Evolutionary conservation across 179 eudicot genomes (phyloP), one percentile per base, ranked within the genome.

Genomic region (Carnegiea gigantea): DNA sequence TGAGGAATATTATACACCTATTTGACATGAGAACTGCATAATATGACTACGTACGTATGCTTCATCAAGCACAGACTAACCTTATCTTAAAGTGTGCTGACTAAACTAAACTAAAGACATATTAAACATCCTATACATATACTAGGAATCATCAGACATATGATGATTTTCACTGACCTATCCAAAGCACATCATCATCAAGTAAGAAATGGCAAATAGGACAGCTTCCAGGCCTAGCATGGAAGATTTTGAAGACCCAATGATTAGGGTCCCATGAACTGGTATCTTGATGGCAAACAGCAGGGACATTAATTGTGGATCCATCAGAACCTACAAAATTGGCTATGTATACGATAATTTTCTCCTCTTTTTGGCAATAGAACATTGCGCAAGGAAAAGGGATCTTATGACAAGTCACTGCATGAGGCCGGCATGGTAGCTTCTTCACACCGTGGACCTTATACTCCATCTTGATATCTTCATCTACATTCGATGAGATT

Each of bases 191-290:
- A 77, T 91, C 90, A 89, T 92, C 92, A 60, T 88, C 88, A 10
- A 90, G 90, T 24, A 92, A 84, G 80, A 88, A 92, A 84, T 90
- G 96, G 82, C 98, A 92, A 30, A 93, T 73, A 0, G 93, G 89
- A 60, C 87, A 87, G 8, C 48, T 83, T 46, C 90, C 90, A 0
- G 90, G 90, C 72, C 86, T 83, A 6, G 86, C 88, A 60, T 88
- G 88, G 6, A 53, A 24, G 26, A 2, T 20, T 33, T 54, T 59
- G 23, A 75, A 75, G 23, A 33, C 60, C 78, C 65, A 76, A 30
- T 76, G 78, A 18, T 30, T 40, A 18, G 91, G 91, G 81, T 90
- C 91, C 91, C 92, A 90, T 28, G 72, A 74, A 8, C 89, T 86
- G 3, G 97, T 91, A 80, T 88, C 91, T 8, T 73, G 83, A 57